phyloP scores from a whole-genome alignment of 108 stramenopile species.

The Cyclotella atomus region DNA sequence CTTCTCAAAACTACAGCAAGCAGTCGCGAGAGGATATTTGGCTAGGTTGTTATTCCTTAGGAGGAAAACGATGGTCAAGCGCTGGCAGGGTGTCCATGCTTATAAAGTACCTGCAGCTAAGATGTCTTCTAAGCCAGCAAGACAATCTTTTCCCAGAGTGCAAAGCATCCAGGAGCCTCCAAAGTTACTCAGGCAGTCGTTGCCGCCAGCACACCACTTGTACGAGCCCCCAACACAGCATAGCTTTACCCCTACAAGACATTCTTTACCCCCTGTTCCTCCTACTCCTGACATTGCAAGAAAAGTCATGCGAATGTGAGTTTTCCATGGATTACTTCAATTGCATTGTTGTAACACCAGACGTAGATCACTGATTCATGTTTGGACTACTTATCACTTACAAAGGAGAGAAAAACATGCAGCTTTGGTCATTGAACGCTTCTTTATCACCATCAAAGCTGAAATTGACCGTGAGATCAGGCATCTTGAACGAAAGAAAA shows the following conservation, averaged over 20 bases:
- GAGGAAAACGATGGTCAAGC: slow-evolving; percentile 9
- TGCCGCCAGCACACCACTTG: not conserved
- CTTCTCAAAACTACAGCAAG: slow-evolving; percentile 7
- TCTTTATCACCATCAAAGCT: slow-evolving; percentile 68
- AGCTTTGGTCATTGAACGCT: slow-evolving; percentile 69
- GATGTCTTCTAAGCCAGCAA: too few relatives aligned
- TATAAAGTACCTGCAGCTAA: not conserved
- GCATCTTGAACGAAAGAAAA: slow-evolving; percentile 43
- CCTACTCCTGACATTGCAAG: not conserved
- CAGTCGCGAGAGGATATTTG: slow-evolving; percentile 1
- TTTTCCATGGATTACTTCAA: not conserved
- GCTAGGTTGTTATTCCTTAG: not conserved
- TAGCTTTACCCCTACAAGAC: not conserved
- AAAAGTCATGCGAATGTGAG: slow-evolving; percentile 6
- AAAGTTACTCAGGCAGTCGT: too few relatives aligned
- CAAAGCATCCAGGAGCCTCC: too few relatives aligned
- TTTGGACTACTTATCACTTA: slow-evolving; percentile 16
- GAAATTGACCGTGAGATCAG: slow-evolving; percentile 71
- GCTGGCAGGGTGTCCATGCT: not conserved
- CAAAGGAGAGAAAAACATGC: slow-evolving; percentile 55
- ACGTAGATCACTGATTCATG: too few relatives aligned
- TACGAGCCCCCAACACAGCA: not conserved
- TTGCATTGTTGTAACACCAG: too few relatives aligned
- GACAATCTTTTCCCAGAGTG: too few relatives aligned
- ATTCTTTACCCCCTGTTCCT: not conserved